These are phyloP conservation scores for Globisporangium cederbergense DNA, from an alignment of 352 stramenopile species.

Conservation along the genomic window DNA sequence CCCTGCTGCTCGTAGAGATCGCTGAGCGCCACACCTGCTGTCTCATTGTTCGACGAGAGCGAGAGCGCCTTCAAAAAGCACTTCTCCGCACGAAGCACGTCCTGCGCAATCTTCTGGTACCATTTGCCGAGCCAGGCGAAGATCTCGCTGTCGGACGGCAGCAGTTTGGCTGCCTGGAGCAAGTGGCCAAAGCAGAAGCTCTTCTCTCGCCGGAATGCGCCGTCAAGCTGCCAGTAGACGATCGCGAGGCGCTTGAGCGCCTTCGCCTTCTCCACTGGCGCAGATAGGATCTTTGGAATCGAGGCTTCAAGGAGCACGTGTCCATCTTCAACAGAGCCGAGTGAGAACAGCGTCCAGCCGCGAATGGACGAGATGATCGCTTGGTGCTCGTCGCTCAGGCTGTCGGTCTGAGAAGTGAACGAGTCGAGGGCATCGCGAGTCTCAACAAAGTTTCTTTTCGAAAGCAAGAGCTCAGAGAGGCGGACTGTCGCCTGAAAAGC, in stretches of 20 bases:
- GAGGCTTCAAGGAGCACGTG: slow-evolving; percentile 38
- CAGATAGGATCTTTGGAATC: slow-evolving; percentile 22
- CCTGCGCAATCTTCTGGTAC: slow-evolving; percentile 59
- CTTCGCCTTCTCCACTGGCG: slow-evolving; percentile 23
- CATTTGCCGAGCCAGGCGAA: slow-evolving; percentile 77
- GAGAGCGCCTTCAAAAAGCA: slow-evolving; percentile 83
- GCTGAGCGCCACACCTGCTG: slow-evolving; percentile 66
- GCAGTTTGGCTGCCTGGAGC: slow-evolving; percentile 71
- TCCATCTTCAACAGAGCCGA: slow-evolving; percentile 32
- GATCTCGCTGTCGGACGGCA: slow-evolving; percentile 56
- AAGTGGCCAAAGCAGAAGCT: slow-evolving; percentile 55
- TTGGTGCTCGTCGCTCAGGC: slow-evolving; percentile 19
- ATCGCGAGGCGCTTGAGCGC: slow-evolving; percentile 70
- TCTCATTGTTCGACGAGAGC: slow-evolving; percentile 43
- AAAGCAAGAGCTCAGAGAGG: slow-evolving; percentile 41
- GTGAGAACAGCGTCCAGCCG: slow-evolving; percentile 50
- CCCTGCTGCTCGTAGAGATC: slow-evolving; percentile 58
- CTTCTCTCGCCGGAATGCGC: slow-evolving; percentile 48
- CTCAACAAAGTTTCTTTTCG: slow-evolving; percentile 28
- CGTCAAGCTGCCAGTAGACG: slow-evolving; percentile 71
- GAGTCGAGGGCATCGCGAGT: slow-evolving; percentile 31
- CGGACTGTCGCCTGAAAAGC: slow-evolving; percentile 35
- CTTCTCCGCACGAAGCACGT: slow-evolving; percentile 76
- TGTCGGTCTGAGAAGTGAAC: slow-evolving; percentile 2
- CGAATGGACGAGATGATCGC: slow-evolving; percentile 26